phyloP scores from a whole-genome alignment of 345 rosid genomes.

The Schrenkiella parvula region DNA sequence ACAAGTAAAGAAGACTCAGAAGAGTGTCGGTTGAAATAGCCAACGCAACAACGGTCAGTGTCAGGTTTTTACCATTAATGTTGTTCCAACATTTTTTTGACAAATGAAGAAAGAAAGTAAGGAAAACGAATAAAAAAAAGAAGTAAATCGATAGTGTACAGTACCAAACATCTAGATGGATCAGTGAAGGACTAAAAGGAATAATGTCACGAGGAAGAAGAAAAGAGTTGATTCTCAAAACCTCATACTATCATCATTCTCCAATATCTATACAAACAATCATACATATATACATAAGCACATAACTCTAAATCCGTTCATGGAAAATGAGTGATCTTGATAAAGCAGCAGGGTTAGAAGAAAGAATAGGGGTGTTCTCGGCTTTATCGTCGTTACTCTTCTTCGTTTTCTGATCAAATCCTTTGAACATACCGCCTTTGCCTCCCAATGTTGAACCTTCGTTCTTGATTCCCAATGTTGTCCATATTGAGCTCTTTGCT shows the following conservation, averaged over 20 bases:
- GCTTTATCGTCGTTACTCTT: constrained; percentile 32
- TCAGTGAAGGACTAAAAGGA: background rate
- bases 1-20: background rate
- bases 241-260: constrained; percentile 18
- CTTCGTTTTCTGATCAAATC: constrained; percentile 52
- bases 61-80: constrained; percentile 24
- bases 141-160: background rate
- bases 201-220: constrained; percentile 7
- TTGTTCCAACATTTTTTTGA: background rate
- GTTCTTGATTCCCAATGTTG: constrained; percentile 57
- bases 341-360: constrained; percentile 85
- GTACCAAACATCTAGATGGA: background rate
- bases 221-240: constrained; percentile 27
- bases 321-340: constrained; percentile 76
- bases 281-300: constrained; percentile 1
- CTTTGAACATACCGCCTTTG: constrained; percentile 53
- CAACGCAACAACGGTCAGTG: constrained; percentile 21
- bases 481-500: constrained; percentile 79
- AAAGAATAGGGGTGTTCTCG: constrained; percentile 39
- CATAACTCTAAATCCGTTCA: constrained; percentile 43
- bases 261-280: constrained; percentile 22
- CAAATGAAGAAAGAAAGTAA: constrained; percentile 2
- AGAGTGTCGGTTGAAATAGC: constrained; percentile 27
- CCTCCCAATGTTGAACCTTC: constrained; percentile 35
- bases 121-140: background rate